Evolutionary conservation across 768 basidiomycete genomes (phyloP).

Genomic region (Kwoniella pini): DNA sequence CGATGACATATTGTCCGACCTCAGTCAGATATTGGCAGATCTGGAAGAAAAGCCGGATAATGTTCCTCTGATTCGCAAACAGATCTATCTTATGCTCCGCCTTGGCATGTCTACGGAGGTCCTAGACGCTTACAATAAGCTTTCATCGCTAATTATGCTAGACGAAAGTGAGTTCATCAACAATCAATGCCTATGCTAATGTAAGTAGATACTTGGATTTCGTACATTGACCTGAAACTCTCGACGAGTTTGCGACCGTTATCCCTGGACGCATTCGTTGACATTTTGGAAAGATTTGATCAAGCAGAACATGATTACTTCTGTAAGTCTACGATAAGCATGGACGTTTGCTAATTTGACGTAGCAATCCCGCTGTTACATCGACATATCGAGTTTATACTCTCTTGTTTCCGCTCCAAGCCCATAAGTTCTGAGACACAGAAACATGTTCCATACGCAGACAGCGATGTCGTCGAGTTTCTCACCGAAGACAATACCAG

Average conservation of each 20-base stretch:
- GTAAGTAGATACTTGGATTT: constrained; percentile 33
- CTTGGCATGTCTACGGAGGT: constrained; percentile 35
- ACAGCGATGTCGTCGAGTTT: constrained; percentile 67
- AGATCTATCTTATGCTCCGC: constrained; percentile 29
- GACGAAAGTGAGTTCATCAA: constrained; percentile 34
- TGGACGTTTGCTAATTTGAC: background rate
- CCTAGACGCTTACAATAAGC: constrained; percentile 6
- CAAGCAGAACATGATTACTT: constrained; percentile 46
- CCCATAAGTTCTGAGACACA: background rate
- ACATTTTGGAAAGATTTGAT: constrained; percentile 35
- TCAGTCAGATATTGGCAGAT: constrained; percentile 29
- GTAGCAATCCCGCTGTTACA: constrained; percentile 28
- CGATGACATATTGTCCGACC: constrained; percentile 11
- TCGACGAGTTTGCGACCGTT: constrained; percentile 8
- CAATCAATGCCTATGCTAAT: constrained; percentile 3
- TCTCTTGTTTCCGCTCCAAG: constrained; percentile 8
- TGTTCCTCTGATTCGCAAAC: constrained; percentile 33
- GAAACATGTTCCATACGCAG: background rate
- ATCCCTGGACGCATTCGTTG: constrained; percentile 37
- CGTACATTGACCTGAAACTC: constrained; percentile 30
- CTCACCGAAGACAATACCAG: constrained; percentile 67
- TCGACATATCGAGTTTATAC: constrained; percentile 36
- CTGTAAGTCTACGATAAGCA: constrained; percentile 23
- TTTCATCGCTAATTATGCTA: constrained; percentile 39
- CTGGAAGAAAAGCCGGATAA: constrained; percentile 35